phyloP scores from a whole-genome alignment of 345 rosid genomes.

The Brassica cretica region DNA sequence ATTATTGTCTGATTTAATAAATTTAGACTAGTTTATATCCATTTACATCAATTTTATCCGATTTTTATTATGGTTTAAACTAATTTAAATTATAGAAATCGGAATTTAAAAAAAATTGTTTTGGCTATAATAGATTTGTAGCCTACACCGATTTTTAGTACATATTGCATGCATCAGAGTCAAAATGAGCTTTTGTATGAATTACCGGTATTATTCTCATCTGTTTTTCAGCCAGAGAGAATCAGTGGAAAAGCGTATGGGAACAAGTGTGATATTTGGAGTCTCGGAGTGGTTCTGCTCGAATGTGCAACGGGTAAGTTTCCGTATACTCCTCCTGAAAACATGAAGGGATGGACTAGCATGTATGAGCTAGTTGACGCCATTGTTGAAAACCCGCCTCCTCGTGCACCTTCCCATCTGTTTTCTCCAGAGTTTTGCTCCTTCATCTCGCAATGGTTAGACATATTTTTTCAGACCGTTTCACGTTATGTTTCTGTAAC shows the following conservation, averaged over 20 bases:
- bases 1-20: neutral
- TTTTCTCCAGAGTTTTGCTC: conserved; percentile 81
- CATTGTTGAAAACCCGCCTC: conserved; percentile 77
- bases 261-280: conserved; percentile 80
- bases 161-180: neutral
- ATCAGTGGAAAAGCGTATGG: conserved; percentile 46
- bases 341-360: conserved; percentile 60
- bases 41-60: too few species aligned
- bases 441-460: conserved; percentile 84
- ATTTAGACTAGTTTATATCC: neutral
- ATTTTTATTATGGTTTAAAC: too few species aligned
- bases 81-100: too few species aligned
- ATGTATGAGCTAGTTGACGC: conserved; percentile 79
- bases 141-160: neutral
- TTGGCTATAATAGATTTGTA: too few species aligned
- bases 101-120: neutral
- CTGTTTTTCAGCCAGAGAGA: conserved; percentile 75
- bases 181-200: neutral
- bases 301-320: conserved; percentile 85
- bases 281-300: conserved; percentile 82
- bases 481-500: neutral
- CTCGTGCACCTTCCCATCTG: conserved; percentile 66
- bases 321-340: conserved; percentile 77
- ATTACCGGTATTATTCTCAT: neutral
- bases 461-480: neutral